Evolutionary conservation across 768 basidiomycete genomes (phyloP), one percentile per base, ranked within the genome.

Genomic region (Gautieria morchelliformis): DNA sequence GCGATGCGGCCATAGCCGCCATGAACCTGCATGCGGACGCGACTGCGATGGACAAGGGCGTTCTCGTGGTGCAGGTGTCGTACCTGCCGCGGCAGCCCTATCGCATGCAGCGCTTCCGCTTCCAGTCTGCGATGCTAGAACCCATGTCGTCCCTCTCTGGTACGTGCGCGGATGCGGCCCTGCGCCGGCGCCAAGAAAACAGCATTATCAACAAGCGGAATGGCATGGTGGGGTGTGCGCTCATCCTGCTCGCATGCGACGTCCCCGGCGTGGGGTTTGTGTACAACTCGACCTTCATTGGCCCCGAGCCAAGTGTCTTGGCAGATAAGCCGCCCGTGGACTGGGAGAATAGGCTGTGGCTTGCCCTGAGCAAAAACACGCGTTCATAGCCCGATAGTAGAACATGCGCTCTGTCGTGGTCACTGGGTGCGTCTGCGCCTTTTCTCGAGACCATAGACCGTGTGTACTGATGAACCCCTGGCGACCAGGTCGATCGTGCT

Each of bases 161-260:
- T 39, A 27, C 22, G 1, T 32, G 37, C 12, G 8, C 48, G 20
- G 24, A 49, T 17, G 46, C 30, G 4, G 56, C 56, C 27, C 17
- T 48, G n/a, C 4, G 8, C 7, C n/a, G 17, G n/a, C 42, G 56
- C n/a, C 24, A 57, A 24, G 33, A 47, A 48, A 32, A 57, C 37
- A 27, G 27, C 7, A 27, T 50, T 14, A 35, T 57, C 19, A 57
- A 57, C 20, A 46, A 50, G 11, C 19, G 33, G 17, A 32, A 35
- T 17, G 56, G 56, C 1, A 46, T 57, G 56, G 11, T 57, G 20
- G 56, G 56, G 35, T 57, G 56, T 44, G 33, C 47, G n/a, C 56
- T 57, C 46, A 47, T 57, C 37, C 47, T 57, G 4, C 56, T 57
- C 4, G 45, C 56, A 9, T 57, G 56, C 40, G 14, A 57, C 6